Conservation (phyloP, 176 grass and related monocot species). For the Hordeum vulgare region DNA sequence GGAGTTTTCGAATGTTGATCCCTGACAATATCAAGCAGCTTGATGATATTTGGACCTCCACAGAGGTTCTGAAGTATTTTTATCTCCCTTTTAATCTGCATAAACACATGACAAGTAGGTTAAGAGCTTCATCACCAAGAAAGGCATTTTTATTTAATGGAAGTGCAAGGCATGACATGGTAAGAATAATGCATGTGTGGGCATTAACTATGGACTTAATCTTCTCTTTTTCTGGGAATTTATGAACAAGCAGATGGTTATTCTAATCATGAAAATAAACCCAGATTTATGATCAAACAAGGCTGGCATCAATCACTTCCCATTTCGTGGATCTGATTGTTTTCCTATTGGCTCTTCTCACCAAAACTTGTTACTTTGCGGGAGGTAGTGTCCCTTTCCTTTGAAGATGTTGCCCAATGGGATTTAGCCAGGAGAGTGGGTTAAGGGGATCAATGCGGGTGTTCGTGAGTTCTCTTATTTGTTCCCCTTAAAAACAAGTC, state of each 20-base stretch:
- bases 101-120: slow-evolving; percentile 6
- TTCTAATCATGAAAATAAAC: neutral
- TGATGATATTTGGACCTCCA: slow-evolving; percentile 91
- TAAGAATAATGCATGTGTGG: neutral
- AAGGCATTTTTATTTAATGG: neutral
- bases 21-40: slow-evolving; percentile 90
- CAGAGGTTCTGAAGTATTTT: slow-evolving; percentile 99
- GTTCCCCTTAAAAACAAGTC: neutral
- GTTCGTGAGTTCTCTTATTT: neutral
- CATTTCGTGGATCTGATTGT: neutral
- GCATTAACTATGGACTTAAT: neutral
- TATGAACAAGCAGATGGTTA: neutral
- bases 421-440: neutral
- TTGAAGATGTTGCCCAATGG: neutral
- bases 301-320: neutral
- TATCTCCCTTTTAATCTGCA: slow-evolving; percentile 98
- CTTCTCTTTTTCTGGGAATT: neutral
- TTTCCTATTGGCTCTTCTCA: neutral
- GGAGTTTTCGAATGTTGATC: slow-evolving; percentile 96
- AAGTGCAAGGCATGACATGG: neutral
- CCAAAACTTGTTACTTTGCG: neutral
- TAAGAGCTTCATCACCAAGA: neutral
- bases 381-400: neutral
- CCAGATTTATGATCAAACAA: neutral
- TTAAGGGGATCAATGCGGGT: neutral